Conservation (phyloP, 1,284 basidiomycete species). For the Pseudozyma pruni region DNA sequence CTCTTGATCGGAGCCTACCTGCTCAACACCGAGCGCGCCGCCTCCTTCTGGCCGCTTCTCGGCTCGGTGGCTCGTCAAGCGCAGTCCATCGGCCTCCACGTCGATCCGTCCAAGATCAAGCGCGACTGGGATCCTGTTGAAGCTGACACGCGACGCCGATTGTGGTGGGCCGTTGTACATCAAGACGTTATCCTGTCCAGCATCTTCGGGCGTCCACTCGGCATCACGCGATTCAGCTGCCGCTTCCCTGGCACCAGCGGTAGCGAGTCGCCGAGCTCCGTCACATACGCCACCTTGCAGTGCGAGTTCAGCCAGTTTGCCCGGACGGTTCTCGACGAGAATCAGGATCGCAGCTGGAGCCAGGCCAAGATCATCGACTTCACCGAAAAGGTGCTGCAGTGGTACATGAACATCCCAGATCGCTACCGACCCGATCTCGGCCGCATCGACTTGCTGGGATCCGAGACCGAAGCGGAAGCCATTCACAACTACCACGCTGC, state of each 20-base stretch:
- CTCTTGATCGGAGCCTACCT: conserved; percentile 45
- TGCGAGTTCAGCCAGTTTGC: conserved; percentile 42
- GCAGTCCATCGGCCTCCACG: conserved; percentile 43
- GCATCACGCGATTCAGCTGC: conserved; percentile 36
- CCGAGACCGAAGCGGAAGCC: conserved; percentile 17
- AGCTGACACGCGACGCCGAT: conserved; percentile 29
- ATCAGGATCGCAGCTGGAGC: conserved; percentile 40
- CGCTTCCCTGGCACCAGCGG: conserved; percentile 17
- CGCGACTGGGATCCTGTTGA: conserved; percentile 36
- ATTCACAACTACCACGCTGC: conserved; percentile 31
- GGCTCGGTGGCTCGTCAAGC: conserved; percentile 46
- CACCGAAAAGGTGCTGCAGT: conserved; percentile 35
- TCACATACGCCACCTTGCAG: conserved; percentile 32
- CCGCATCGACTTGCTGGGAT: conserved; percentile 22
- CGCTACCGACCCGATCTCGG: conserved; percentile 40
- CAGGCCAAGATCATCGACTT: conserved; percentile 29
- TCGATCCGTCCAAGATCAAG: conserved; percentile 42
- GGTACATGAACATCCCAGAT: conserved; percentile 36
- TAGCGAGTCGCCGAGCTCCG: not conserved
- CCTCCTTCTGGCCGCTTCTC: conserved; percentile 46
- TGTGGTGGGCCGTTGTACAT: conserved; percentile 50
- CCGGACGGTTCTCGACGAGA: conserved; percentile 32
- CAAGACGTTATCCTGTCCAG: conserved; percentile 44
- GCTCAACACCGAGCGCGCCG: conserved; percentile 43
- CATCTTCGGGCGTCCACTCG: conserved; percentile 48